Percentiles rank a stretch among this genome's conserved stretches.
Conservation (phyloP, 2,329 filamentous ascomycete species). For the Byssochlamys sp. region DNA sequence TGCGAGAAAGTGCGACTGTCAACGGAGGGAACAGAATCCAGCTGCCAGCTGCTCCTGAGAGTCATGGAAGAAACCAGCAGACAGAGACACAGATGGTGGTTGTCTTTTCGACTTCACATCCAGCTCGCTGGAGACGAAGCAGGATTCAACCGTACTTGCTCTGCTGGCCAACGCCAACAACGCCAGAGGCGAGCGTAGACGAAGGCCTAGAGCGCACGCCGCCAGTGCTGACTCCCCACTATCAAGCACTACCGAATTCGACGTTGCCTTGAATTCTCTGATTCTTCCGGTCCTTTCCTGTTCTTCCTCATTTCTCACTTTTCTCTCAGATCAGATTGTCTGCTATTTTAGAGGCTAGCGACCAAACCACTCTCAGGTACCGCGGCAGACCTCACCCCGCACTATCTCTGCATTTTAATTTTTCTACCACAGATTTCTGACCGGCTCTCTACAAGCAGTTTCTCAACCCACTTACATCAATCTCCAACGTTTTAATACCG, state of each 20-base stretch:
- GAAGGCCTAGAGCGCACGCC: not conserved
- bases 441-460: not conserved
- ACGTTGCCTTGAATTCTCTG: not conserved
- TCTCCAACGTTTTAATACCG: conserved; percentile 3
- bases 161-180: not conserved
- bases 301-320: not conserved
- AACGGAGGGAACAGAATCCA: not conserved
- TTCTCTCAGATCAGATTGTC: not conserved
- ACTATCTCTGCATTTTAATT: conserved; percentile 1
- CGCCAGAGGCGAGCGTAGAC: not conserved
- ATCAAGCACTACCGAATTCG: not conserved
- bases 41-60: not conserved
- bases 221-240: not conserved
- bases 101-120: not conserved
- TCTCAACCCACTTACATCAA: conserved; percentile 1
- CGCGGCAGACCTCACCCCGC: conserved; percentile 2
- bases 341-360: not conserved
- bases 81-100: not conserved
- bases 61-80: not conserved
- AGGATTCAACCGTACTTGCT: not conserved
- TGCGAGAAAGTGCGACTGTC: not conserved
- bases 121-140: not conserved
- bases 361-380: not conserved
- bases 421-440: not conserved
- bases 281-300: not conserved